Conservation (phyloP, 2,329 filamentous ascomycete genomes). For the Cercospora janseana region DNA sequence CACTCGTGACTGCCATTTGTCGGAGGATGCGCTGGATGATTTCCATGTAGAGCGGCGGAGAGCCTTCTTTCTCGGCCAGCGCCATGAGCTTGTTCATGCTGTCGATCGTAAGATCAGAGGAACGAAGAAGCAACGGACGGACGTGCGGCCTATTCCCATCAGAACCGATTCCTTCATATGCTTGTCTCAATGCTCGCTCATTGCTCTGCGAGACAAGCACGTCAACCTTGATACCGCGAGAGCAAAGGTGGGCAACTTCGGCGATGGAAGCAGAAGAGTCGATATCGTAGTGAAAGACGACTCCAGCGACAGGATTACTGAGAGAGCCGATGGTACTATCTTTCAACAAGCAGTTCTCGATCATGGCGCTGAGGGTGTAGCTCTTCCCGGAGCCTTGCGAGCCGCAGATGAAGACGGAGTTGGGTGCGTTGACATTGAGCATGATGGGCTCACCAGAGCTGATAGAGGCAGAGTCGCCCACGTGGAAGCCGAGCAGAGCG, state of each 20-base stretch:
- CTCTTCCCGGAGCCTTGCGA: slow-evolving; percentile 59
- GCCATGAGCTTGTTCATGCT: slow-evolving; percentile 59
- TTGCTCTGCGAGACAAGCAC: slow-evolving; percentile 55
- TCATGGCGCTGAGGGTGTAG: slow-evolving; percentile 58
- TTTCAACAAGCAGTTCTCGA: slow-evolving; percentile 58
- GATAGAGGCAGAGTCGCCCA: slow-evolving; percentile 17
- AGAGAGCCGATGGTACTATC: slow-evolving; percentile 46
- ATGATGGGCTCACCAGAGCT: slow-evolving; percentile 39
- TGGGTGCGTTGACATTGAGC: slow-evolving; percentile 56
- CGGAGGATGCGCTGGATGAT: slow-evolving; percentile 57
- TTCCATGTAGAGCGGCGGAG: slow-evolving; percentile 56
- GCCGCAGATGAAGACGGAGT: slow-evolving; percentile 62
- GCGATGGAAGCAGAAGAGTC: slow-evolving; percentile 53
- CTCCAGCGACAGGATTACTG: slow-evolving; percentile 54
- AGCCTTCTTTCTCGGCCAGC: slow-evolving; percentile 41
- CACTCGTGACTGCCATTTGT: slow-evolving; percentile 51
- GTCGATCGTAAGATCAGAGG: slow-evolving; percentile 50
- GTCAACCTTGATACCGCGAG: slow-evolving; percentile 48
- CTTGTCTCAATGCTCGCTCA: slow-evolving; percentile 41
- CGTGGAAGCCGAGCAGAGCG: slow-evolving; percentile 30
- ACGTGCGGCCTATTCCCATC: slow-evolving; percentile 47
- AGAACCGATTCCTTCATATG: slow-evolving; percentile 44
- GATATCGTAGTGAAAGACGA: slow-evolving; percentile 60
- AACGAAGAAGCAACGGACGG: slow-evolving; percentile 47
- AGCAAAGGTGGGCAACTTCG: slow-evolving; percentile 57